Percentiles rank a stretch among this genome's conserved stretches.
Conservation (phyloP, 257 asterid genomes). For the Petunia axillaris region DNA sequence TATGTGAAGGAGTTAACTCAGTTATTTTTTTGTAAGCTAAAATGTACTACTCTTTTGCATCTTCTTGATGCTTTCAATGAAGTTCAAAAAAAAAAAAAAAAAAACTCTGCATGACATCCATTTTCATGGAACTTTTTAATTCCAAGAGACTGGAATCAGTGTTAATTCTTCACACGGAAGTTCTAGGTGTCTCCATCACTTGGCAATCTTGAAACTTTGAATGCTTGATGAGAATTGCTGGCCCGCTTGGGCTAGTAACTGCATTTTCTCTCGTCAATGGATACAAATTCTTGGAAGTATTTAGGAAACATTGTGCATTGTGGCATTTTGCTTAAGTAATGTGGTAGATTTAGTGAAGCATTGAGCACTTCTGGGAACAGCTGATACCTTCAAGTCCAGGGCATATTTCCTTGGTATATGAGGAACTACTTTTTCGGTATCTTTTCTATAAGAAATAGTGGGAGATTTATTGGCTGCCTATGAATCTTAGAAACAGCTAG, state of each 20-base stretch:
- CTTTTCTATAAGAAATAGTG: not conserved
- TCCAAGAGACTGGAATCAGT: not conserved
- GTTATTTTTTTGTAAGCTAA: too few relatives aligned
- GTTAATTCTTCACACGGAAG: not conserved
- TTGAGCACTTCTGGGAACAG: not conserved
- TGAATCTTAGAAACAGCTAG: not conserved
- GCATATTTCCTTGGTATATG: not conserved
- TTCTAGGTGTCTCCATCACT: not conserved
- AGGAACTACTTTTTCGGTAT: not conserved
- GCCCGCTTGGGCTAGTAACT: not conserved
- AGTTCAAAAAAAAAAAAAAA: too few relatives aligned
- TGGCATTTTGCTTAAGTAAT: not conserved
- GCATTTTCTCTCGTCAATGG: not conserved
- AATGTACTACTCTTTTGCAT: too few relatives aligned
- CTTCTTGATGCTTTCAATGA: too few relatives aligned
- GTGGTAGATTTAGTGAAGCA: not conserved
- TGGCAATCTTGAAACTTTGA: too few relatives aligned
- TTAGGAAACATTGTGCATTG: not conserved
- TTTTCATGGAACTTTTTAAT: not conserved
- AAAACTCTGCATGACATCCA: not conserved
- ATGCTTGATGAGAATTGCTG: not conserved
- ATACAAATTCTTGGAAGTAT: constrained; percentile 1
- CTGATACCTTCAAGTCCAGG: not conserved
- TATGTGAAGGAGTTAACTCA: too few relatives aligned
- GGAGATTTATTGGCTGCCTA: not conserved